Evolutionary conservation across 2,329 filamentous ascomycete species (phyloP).

Genomic region (Remersonia thermophila): DNA sequence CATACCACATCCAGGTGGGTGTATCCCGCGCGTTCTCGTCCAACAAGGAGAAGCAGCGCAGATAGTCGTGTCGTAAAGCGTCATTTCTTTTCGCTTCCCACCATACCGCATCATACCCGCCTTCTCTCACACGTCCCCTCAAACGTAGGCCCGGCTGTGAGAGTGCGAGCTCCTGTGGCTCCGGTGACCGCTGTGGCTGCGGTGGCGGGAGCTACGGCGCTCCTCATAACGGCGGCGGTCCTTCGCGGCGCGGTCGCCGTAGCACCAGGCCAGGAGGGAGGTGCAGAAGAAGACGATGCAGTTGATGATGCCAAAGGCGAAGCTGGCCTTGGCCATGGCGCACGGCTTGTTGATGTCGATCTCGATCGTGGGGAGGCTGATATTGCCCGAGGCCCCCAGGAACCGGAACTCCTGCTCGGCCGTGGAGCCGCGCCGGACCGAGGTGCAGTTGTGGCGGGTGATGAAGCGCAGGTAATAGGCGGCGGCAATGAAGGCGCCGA

Average conservation of each 20-base stretch:
- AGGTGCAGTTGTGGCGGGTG: constrained; percentile 52
- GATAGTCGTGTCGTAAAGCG: too few relatives aligned
- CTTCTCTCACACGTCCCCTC: background rate
- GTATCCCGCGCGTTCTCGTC: too few relatives aligned
- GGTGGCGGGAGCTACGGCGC: background rate
- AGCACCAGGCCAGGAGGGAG: constrained; percentile 53
- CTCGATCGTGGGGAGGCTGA: constrained; percentile 37
- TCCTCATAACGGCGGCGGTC: constrained; percentile 34
- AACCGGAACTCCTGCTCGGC: constrained; percentile 49
- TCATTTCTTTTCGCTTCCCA: too few relatives aligned
- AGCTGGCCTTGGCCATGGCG: constrained; percentile 82
- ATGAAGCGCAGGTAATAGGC: constrained; percentile 50
- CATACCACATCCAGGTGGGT: too few relatives aligned
- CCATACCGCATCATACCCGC: background rate
- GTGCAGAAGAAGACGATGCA: constrained; percentile 69
- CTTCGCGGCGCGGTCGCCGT: constrained; percentile 33
- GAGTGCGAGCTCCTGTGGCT: constrained; percentile 34
- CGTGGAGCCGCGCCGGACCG: constrained; percentile 43
- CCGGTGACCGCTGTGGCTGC: background rate
- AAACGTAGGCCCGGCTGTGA: constrained; percentile 40
- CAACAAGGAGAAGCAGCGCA: too few relatives aligned
- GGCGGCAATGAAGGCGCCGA: constrained; percentile 51
- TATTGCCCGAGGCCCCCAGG: constrained; percentile 48
- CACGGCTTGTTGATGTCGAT: constrained; percentile 61
- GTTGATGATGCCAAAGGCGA: constrained; percentile 86